Base-by-base conservation (phyloP, 306 rosid species). In the Fragaria nilgerrensis region DNA sequence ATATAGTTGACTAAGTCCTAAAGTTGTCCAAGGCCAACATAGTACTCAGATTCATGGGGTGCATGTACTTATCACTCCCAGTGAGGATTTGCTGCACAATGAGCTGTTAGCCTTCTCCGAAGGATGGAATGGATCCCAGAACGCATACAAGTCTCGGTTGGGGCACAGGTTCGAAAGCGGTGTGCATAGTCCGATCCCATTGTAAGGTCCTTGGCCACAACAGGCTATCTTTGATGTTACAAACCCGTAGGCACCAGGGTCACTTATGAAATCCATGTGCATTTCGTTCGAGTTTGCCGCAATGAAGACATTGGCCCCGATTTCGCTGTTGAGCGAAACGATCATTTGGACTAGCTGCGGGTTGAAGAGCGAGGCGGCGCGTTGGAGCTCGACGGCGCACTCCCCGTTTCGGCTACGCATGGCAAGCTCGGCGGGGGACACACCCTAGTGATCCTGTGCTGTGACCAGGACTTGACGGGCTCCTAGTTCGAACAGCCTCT, bases 81-180 rank as follows among this genome's bases (percentile, higher is more conserved):
- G 82, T 79, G 6, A 93, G 41, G 53, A 93, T 89, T 27, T 83
- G 92, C 56, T 84, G 86, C 52, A 83, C 97, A 45, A 93, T 85
- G 17, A 91, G 64, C 65, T 23, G 75, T 76, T 84, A 0, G 98
- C 98, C 62, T 59, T 91, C 81, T 93, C 96, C 0, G 96, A 84
- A 7, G 98, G 97, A 79, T 93, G 98, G 55, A 89, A 93, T 58
- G 90, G 48, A 81, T 93, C 98, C 98, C 98, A 93, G 75, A 91
- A 93, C 9, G 87, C 98, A 14, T 86, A 91, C 13, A 81, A 2
- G 9, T 91, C 89, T 83, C 98, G 15, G 75, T 93, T 84, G 11
- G 92, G 90, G 50, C 98, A 93, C 73, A 93, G 56, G 83, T 87
- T 93, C 41, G 98, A 93, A 5, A 39, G 43, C 0, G 84, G 47